Evolutionary conservation across 2,329 filamentous ascomycete genomes (phyloP), one percentile per base, ranked within the genome.

Genomic region (Colletotrichum theobromicola): DNA sequence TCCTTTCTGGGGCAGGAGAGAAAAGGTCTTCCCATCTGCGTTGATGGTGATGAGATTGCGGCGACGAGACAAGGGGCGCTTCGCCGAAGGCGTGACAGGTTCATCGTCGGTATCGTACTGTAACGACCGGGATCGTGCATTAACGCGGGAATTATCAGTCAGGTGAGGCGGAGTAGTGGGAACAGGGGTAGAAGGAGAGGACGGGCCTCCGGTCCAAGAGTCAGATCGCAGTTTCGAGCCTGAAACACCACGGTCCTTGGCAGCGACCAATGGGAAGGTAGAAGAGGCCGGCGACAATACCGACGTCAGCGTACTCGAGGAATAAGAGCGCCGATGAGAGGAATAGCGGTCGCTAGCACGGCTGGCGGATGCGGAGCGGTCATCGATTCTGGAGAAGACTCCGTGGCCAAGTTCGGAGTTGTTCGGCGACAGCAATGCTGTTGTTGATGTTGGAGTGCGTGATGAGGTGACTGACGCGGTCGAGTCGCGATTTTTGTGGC

Each of bases 1-100:
- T 60, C 63, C 65, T 57, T 60, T 60, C 13, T 87, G 78, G 80
- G 81, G 82, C 76, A 86, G 76, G 70, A 91, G 81, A 18, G 89
- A 90, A 77, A 92, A 92, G 6, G 90, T 92, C 81, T 90, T 90
- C 71, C 76, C 77, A 81, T 92, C 88, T 7, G 89, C 81, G 77
- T 91, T 85, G 32, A 92, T 82, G 67, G 85, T 86, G 73, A 92
- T 86, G 34, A 87, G 79, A 75, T 86, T 87, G 67, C 83, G 82
- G 73, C 86, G 83, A 58, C 86, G 83, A 16, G 86, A 85, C 62
- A 78, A 75, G 66, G 85, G 80, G 35, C 82, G 82, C 55, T 77
- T 78, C 63, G 77, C 75, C 37, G 78, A 77, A 64, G 75, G 64
- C 75, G 79, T 72, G 75, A 75, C 57, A 72, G 67, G 76, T 71